These are phyloP conservation scores for Diaporthe citri DNA, from an alignment of 2,329 filamentous ascomycete genomes.

Conservation along the genomic window DNA sequence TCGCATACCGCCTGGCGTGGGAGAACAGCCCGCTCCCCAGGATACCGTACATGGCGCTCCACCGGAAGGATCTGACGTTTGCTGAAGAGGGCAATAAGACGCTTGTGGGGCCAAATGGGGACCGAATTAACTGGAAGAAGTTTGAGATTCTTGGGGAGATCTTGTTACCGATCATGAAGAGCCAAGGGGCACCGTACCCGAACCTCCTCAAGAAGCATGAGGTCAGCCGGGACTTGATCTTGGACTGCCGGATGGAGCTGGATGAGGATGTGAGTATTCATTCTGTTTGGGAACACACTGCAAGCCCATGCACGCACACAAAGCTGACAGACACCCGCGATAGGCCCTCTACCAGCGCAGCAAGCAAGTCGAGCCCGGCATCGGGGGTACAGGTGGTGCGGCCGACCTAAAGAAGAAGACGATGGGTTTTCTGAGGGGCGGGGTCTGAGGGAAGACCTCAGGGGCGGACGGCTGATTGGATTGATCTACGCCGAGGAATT, in stretches of 20 bases:
- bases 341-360: slow-evolving; percentile 40
- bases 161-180: slow-evolving; percentile 89
- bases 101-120: slow-evolving; percentile 79
- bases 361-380: slow-evolving; percentile 38
- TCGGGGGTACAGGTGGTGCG: slow-evolving; percentile 32
- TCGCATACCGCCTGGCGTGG: slow-evolving; percentile 96
- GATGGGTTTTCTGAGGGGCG: slow-evolving; percentile 36
- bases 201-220: slow-evolving; percentile 76
- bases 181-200: slow-evolving; percentile 86
- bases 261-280: slow-evolving; percentile 84
- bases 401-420: slow-evolving; percentile 40
- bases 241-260: slow-evolving; percentile 84
- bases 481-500: slow-evolving; percentile 10
- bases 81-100: slow-evolving; percentile 94
- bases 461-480: slow-evolving; percentile 11
- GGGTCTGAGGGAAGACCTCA: neutral
- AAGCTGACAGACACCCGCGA: slow-evolving; percentile 9
- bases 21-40: slow-evolving; percentile 91
- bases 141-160: slow-evolving; percentile 97
- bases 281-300: neutral
- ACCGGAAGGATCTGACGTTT: slow-evolving; percentile 88
- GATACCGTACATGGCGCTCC: slow-evolving; percentile 93
- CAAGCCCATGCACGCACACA: neutral
- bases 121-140: slow-evolving; percentile 96
- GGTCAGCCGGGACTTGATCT: slow-evolving; percentile 77